Conservation (phyloP, 345 rosid genomes). For the Pelargonium nanum region DNA sequence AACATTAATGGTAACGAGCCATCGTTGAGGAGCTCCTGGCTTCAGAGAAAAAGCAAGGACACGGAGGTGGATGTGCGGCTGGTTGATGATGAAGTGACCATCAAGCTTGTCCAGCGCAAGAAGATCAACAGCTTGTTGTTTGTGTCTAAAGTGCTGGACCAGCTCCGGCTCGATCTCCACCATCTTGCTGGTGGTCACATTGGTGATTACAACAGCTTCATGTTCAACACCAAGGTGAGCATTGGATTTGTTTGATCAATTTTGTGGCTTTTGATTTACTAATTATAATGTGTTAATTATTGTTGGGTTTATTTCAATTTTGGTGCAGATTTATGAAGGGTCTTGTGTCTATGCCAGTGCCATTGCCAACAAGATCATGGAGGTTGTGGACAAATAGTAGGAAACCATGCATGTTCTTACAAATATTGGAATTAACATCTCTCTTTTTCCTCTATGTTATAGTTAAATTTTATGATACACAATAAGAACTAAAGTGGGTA, state of each 20-base stretch:
- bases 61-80: conserved; percentile 83
- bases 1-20: conserved; percentile 10
- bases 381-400: background rate
- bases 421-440: too few species aligned
- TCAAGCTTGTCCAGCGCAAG: conserved; percentile 74
- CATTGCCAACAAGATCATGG: background rate
- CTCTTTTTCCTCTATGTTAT: too few species aligned
- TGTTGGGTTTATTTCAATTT: too few species aligned
- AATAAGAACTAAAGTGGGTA: too few species aligned
- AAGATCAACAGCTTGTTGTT: conserved; percentile 66
- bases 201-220: conserved; percentile 71
- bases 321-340: background rate
- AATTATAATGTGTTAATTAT: too few species aligned
- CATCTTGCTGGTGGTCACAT: conserved; percentile 86
- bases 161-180: conserved; percentile 71
- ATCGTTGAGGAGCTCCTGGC: conserved; percentile 68
- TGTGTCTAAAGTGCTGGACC: conserved; percentile 67
- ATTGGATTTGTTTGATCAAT: too few species aligned
- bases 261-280: too few species aligned
- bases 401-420: too few species aligned
- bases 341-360: background rate
- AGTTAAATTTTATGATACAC: too few species aligned
- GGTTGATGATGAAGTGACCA: conserved; percentile 78
- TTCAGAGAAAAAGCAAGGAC: conserved; percentile 76
- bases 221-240: conserved; percentile 60